Percentiles rank a stretch among this genome's conserved stretches.
phyloP scores from a whole-genome alignment of 352 stramenopile genomes.

The Phytopythium boreale region DNA sequence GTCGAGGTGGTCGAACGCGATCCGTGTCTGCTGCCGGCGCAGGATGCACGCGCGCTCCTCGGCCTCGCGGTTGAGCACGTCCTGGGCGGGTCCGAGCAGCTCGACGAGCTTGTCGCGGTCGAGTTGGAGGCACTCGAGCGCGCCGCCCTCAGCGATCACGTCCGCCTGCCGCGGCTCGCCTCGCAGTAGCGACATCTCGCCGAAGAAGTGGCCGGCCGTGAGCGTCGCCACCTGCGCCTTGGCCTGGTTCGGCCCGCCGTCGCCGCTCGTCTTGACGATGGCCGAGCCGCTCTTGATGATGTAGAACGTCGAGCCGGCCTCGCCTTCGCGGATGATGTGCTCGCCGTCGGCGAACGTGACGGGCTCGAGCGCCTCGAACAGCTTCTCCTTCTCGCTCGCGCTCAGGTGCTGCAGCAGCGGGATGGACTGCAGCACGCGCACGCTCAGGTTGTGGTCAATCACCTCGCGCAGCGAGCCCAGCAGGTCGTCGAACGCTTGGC shows the following conservation, averaged over 20 bases:
- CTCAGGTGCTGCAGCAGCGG: constrained; percentile 70
- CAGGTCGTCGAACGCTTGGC: constrained; percentile 92
- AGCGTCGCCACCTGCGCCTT: constrained; percentile 55
- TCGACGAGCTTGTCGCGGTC: constrained; percentile 85
- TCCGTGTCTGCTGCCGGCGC: constrained; percentile 25
- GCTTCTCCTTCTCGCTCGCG: constrained; percentile 50
- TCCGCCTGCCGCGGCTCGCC: constrained; percentile 57
- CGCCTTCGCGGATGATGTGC: constrained; percentile 64
- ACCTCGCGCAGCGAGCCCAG: constrained; percentile 91
- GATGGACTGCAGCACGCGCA: constrained; percentile 73
- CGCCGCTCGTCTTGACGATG: constrained; percentile 42
- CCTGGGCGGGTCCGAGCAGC: constrained; percentile 76
- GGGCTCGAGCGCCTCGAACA: constrained; percentile 53
- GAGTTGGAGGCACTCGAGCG: constrained; percentile 87
- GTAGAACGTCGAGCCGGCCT: constrained; percentile 69
- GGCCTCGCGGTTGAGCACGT: constrained; percentile 63
- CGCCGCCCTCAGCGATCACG: constrained; percentile 54
- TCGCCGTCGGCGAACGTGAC: constrained; percentile 53
- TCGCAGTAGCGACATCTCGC: constrained; percentile 68
- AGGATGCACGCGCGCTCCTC: constrained; percentile 45
- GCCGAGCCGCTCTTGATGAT: constrained; percentile 78
- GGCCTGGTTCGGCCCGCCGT: constrained; percentile 23
- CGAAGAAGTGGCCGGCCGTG: constrained; percentile 58
- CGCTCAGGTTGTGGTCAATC: constrained; percentile 87
- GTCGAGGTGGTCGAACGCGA: constrained; percentile 77